These are phyloP conservation scores for Fraxinus anomala DNA, from an alignment of 257 asterid species.

Conservation along the genomic window DNA sequence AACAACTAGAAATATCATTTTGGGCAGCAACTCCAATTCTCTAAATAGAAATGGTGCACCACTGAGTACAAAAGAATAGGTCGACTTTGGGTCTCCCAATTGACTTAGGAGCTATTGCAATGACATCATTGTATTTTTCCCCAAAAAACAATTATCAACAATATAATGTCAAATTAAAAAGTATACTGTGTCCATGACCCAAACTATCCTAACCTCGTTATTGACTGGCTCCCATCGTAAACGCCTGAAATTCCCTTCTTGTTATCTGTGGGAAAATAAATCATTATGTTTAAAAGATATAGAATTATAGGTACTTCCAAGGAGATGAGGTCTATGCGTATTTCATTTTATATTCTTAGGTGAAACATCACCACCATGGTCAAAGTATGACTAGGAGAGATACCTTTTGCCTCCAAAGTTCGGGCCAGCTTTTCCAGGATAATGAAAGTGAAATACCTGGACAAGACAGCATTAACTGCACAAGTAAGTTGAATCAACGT, in stretches of 20 bases:
- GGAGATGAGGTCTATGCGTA: background rate
- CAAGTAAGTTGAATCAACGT: constrained; percentile 1
- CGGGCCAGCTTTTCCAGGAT: constrained; percentile 70
- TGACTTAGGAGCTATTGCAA: background rate
- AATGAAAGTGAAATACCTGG: constrained; percentile 77
- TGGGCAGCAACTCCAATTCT: background rate
- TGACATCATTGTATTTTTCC: background rate
- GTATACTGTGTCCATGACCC: background rate
- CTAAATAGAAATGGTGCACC: background rate
- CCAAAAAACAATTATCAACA: background rate
- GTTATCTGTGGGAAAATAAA: constrained; percentile 39
- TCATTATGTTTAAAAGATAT: constrained; percentile 18
- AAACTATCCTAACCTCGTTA: constrained; percentile 49
- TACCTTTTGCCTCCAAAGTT: constrained; percentile 55
- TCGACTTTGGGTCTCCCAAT: background rate
- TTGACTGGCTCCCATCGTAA: constrained; percentile 34
- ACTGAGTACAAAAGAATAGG: background rate
- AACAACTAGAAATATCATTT: background rate
- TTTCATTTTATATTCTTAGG: background rate
- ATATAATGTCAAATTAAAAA: constrained; percentile 23
- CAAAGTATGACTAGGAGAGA: constrained; percentile 33
- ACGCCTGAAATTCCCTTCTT: constrained; percentile 31
- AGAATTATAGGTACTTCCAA: constrained; percentile 1
- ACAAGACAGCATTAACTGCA: constrained; percentile 21
- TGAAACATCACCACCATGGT: constrained; percentile 1